Percentiles rank a stretch among this genome's conserved stretches.
phyloP scores from a whole-genome alignment of 768 basidiomycete genomes.

The Megacollybia marginata region DNA sequence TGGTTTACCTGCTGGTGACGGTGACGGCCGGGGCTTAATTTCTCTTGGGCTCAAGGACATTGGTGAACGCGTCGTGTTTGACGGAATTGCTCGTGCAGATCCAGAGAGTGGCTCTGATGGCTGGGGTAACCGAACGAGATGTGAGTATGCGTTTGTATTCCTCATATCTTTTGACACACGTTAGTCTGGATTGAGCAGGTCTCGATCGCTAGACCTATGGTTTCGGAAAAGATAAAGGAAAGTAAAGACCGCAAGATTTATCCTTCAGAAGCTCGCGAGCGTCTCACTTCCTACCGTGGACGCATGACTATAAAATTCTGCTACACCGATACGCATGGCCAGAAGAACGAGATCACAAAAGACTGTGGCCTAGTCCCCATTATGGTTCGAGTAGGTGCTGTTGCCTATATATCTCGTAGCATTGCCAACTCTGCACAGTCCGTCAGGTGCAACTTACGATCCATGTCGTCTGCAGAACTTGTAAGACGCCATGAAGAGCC shows the following conservation, averaged over 20 bases:
- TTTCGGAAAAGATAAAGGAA: slow-evolving; percentile 73
- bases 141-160: slow-evolving; percentile 39
- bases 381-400: slow-evolving; percentile 85
- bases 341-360: slow-evolving; percentile 59
- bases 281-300: slow-evolving; percentile 86
- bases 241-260: slow-evolving; percentile 74
- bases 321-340: slow-evolving; percentile 74
- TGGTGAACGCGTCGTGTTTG: slow-evolving; percentile 88
- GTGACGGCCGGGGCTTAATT: slow-evolving; percentile 74
- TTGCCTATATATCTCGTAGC: background rate
- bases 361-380: slow-evolving; percentile 93
- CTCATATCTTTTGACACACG: slow-evolving; percentile 4
- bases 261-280: slow-evolving; percentile 91
- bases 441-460: slow-evolving; percentile 84
- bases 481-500: slow-evolving; percentile 91
- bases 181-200: slow-evolving; percentile 92
- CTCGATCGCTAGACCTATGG: slow-evolving; percentile 77
- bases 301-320: slow-evolving; percentile 81
- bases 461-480: slow-evolving; percentile 78
- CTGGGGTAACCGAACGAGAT: slow-evolving; percentile 80
- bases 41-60: slow-evolving; percentile 77
- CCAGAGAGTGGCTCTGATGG: slow-evolving; percentile 37
- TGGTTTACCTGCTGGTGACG: slow-evolving; percentile 65
- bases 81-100: slow-evolving; percentile 39
- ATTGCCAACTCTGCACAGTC: slow-evolving; percentile 42